Base-by-base conservation (phyloP, 2,329 filamentous ascomycete genomes). In the Colletotrichum sp. region DNA sequence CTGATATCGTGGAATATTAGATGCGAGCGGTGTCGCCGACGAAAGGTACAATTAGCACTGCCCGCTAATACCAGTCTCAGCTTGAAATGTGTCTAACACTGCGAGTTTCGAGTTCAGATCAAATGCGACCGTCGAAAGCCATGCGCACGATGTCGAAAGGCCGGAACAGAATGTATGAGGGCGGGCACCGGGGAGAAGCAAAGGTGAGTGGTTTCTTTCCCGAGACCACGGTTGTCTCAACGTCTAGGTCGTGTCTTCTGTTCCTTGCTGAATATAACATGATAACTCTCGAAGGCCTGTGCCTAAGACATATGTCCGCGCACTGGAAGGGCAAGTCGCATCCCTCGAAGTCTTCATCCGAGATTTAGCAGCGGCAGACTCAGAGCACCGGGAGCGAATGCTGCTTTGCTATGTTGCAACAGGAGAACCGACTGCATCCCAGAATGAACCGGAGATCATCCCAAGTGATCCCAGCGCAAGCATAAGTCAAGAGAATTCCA, bases 111-210 rank as follows among this genome's bases (percentile, higher is more conserved):
- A 32, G 21, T 3, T 10, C 65, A 90, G 84, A 87, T 91, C 48
- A 91, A 89, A 83, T 91, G 89, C 79, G 87, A 90, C 79, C 86
- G 89, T 5, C 85, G 85, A 61, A 81, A 85, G 16, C 89, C 89
- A 15, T 91, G 89, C 78, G 85, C 85, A 36, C 87, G 86, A 75
- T 91, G 89, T 77, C 79, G 82, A 78, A 85, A 86, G 77, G 84
- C 84, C 8, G 82, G 83, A 24, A 83, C 82, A 10, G 83, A 86
- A 60, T 87, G 86, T 76, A 80, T 83, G n/a, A 80, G 84, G 26
- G 83, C 81, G 38, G 84, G 85, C 21, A 84, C 82, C 8, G 85
- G 85, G 8, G 86, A 87, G 77, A 87, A 86, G 78, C 84, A 86
- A 77, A 82, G 86, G 84, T 86, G n/a, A 8, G 43, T 52, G 6